Evolutionary conservation across 495 filamentous ascomycete species (phyloP).

Genomic region (Annulohypoxylon stygium): DNA sequence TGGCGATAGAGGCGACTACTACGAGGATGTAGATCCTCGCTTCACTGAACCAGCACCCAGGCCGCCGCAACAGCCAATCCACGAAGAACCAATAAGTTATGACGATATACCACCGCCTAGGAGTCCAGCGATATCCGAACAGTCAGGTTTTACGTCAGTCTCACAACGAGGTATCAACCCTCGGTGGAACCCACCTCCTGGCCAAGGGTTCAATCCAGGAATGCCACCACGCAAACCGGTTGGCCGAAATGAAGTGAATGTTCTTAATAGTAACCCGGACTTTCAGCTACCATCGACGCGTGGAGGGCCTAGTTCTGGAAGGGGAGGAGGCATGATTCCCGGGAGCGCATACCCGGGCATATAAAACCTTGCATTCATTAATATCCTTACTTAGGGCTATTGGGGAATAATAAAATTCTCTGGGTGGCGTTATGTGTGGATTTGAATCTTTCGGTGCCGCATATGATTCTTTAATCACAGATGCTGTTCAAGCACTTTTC

Average conservation of each 20-base stretch:
- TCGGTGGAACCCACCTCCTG: constrained; percentile 72
- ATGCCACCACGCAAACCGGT: constrained; percentile 60
- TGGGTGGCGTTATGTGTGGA: background rate
- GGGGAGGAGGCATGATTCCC: constrained; percentile 51
- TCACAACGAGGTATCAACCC: constrained; percentile 90
- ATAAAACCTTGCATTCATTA: constrained; percentile 34
- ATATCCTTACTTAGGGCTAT: constrained; percentile 6
- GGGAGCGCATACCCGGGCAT: constrained; percentile 54
- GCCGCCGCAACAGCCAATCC: constrained; percentile 45
- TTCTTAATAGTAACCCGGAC: constrained; percentile 79
- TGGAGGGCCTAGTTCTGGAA: constrained; percentile 34
- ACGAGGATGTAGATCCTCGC: constrained; percentile 93
- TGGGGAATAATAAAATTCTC: background rate
- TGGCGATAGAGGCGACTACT: constrained; percentile 73
- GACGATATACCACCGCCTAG: constrained; percentile 75
- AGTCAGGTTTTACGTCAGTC: constrained; percentile 85
- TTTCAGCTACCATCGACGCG: constrained; percentile 69
- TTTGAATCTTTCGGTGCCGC: background rate
- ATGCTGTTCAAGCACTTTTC: constrained; percentile 22
- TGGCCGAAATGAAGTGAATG: constrained; percentile 65
- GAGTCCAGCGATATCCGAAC: constrained; percentile 81
- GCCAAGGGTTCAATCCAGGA: constrained; percentile 48
- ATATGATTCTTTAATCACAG: constrained; percentile 20
- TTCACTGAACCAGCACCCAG: constrained; percentile 68
- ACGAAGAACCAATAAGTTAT: constrained; percentile 54